Conservation (phyloP, 768 basidiomycete genomes). For the Trametopsis cervina region DNA sequence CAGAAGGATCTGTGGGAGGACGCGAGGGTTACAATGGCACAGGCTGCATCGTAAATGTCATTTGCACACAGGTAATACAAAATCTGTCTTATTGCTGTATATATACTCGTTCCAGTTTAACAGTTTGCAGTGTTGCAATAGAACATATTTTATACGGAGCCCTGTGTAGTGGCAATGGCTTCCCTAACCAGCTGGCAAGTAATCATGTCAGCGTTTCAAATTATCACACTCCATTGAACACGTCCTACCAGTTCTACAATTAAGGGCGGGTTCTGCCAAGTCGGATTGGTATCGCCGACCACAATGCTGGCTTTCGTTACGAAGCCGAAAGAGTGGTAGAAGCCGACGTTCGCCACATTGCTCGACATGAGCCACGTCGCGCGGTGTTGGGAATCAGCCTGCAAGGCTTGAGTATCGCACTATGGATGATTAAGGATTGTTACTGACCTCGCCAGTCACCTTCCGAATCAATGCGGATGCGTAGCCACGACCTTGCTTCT, state of each 20-base stretch:
- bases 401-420: too few species aligned
- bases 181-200: background rate
- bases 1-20: conserved; percentile 80
- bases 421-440: too few species aligned
- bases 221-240: too few species aligned
- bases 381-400: conserved; percentile 14
- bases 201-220: too few species aligned
- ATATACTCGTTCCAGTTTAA: too few species aligned
- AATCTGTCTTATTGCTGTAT: background rate
- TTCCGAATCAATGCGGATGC: conserved; percentile 4
- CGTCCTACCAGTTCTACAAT: conserved; percentile 9
- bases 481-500: conserved; percentile 10
- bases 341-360: conserved; percentile 12
- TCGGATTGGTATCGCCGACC: conserved; percentile 13
- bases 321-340: conserved; percentile 15
- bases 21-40: conserved; percentile 46
- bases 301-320: conserved; percentile 4
- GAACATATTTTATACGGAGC: too few species aligned
- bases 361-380: conserved; percentile 9
- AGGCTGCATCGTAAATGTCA: background rate
- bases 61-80: too few species aligned
- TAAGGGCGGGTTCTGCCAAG: conserved; percentile 11
- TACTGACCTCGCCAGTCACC: conserved; percentile 1
- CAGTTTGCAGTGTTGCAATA: too few species aligned
- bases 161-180: too few species aligned